Conservation (phyloP, 768 basidiomycete genomes). For the Infundibulicybe gibba region DNA sequence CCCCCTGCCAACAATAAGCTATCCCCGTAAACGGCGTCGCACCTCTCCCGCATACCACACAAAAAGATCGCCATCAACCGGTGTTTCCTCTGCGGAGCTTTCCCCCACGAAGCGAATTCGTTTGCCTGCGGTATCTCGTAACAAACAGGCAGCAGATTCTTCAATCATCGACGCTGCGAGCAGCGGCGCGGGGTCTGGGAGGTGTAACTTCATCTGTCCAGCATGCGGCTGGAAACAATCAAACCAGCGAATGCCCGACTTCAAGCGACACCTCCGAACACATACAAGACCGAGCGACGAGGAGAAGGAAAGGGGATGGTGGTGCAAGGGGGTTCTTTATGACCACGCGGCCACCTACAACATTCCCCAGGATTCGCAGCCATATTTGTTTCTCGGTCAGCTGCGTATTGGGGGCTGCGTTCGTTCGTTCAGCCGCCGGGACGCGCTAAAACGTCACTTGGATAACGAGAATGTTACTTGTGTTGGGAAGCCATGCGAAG, state of each 20-base stretch:
- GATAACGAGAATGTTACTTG: constrained; percentile 28
- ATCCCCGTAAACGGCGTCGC: constrained; percentile 28
- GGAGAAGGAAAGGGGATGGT: constrained; percentile 27
- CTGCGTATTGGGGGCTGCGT: constrained; percentile 37
- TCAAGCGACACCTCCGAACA: constrained; percentile 54
- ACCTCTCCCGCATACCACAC: constrained; percentile 5
- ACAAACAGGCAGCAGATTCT: constrained; percentile 33
- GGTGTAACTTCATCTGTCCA: constrained; percentile 36
- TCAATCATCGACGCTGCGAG: constrained; percentile 16
- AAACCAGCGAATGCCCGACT: constrained; percentile 53
- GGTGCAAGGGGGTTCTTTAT: constrained; percentile 35
- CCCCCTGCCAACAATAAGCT: constrained; percentile 28
- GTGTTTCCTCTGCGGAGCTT: constrained; percentile 2
- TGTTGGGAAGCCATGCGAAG: constrained; percentile 16
- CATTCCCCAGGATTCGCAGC: constrained; percentile 13
- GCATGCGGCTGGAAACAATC: constrained; percentile 43
- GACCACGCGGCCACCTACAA: constrained; percentile 13
- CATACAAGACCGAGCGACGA: constrained; percentile 45
- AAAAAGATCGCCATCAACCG: constrained; percentile 1
- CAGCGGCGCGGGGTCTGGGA: constrained; percentile 7
- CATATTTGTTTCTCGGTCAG: constrained; percentile 23
- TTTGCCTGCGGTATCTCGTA: constrained; percentile 37
- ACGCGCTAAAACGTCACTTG: constrained; percentile 43
- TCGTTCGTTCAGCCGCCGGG: constrained; percentile 37
- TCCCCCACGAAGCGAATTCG: constrained; percentile 22